Percentiles rank a stretch among this genome's conserved stretches.
Conservation (phyloP, 371 early-diverging fungal species). For the Lichtheimia corymbifera region DNA sequence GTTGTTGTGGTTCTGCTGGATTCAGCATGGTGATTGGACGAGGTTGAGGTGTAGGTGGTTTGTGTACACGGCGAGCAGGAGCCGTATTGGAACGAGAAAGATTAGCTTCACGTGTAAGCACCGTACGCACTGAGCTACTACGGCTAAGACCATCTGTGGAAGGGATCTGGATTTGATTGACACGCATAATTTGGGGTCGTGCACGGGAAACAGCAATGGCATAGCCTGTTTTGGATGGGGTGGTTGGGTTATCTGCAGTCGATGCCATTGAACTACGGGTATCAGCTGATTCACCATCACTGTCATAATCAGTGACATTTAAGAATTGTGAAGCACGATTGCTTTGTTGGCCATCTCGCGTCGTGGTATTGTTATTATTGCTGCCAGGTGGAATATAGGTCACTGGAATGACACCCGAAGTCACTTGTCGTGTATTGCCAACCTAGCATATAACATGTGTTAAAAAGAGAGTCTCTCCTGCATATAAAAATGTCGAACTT, state of each 20-base stretch:
- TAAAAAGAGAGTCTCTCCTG: no score
- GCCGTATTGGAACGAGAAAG: constrained; percentile 21
- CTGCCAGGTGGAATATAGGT: constrained; percentile 41
- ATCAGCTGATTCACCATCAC: constrained; percentile 11
- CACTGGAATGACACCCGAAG: constrained; percentile 52
- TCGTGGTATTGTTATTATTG: neutral
- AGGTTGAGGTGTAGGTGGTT: constrained; percentile 56
- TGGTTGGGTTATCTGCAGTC: constrained; percentile 6
- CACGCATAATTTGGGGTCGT: constrained; percentile 47
- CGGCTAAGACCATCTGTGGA: constrained; percentile 22
- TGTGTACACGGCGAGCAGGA: constrained; percentile 51
- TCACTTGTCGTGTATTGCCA: constrained; percentile 15
- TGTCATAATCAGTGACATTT: constrained; percentile 12
- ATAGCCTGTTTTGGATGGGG: constrained; percentile 19
- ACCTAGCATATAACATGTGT: neutral
- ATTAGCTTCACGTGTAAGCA: constrained; percentile 16
- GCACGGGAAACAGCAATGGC: constrained; percentile 43
- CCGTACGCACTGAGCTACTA: constrained; percentile 34
- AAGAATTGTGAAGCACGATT: constrained; percentile 2
- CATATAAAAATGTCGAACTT: neutral
- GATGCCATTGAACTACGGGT: constrained; percentile 29
- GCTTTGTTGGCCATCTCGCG: neutral
- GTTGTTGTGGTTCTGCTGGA: constrained; percentile 4
- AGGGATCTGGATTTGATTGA: constrained; percentile 34
- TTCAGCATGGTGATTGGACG: constrained; percentile 8